phyloP scores from a whole-genome alignment of 2,329 filamentous ascomycete species.

The Amylocarpus encephaloides region DNA sequence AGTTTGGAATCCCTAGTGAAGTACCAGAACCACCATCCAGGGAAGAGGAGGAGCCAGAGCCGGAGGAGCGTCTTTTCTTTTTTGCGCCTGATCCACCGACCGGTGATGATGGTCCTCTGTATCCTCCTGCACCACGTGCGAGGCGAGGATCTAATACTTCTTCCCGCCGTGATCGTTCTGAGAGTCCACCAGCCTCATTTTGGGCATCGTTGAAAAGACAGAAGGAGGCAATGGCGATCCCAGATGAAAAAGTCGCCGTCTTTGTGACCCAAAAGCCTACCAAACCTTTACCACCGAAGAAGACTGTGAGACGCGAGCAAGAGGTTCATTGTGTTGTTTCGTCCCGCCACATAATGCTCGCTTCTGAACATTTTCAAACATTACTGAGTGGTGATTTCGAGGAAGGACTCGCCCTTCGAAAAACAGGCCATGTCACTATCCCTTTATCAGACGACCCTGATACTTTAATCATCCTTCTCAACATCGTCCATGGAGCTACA shows the following conservation, averaged over 20 bases:
- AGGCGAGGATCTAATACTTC: conserved; percentile 17
- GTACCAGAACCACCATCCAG: not conserved
- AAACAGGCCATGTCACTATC: conserved; percentile 15
- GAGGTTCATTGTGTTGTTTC: conserved; percentile 18
- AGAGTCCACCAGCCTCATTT: conserved; percentile 20
- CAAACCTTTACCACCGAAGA: not conserved
- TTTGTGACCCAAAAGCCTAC: not conserved
- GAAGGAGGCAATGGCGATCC: not conserved
- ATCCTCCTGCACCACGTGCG: conserved; percentile 18
- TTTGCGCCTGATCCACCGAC: conserved; percentile 22
- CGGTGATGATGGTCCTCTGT: conserved; percentile 16
- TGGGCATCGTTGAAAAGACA: conserved; percentile 22
- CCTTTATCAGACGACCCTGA: conserved; percentile 28
- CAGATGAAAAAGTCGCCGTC: conserved; percentile 1
- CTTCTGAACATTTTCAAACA: conserved; percentile 15
- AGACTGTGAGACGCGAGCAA: not conserved
- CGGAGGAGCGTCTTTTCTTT: conserved; percentile 16
- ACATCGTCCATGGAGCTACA: conserved; percentile 40
- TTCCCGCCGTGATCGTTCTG: conserved; percentile 17
- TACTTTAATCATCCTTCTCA: conserved; percentile 37
- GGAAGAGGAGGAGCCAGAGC: conserved; percentile 1
- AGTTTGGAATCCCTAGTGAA: not conserved
- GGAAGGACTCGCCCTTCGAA: conserved; percentile 10
- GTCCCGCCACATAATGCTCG: conserved; percentile 22
- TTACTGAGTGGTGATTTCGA: conserved; percentile 11